Conservation (phyloP, 106 monocot species). For the Allium cepa region DNA sequence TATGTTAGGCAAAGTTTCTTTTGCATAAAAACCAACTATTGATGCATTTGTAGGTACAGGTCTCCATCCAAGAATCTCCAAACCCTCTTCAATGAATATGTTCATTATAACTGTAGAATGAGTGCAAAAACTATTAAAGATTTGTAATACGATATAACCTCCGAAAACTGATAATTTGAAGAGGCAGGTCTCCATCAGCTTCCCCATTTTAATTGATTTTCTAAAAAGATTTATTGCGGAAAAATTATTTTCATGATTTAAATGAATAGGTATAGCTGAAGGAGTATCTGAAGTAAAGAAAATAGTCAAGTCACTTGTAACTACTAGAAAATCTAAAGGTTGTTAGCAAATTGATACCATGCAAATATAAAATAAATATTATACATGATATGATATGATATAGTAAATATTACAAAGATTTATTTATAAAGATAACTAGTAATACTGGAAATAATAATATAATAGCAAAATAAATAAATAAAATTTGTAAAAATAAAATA, state of each 20-base stretch:
- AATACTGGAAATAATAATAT: too few relatives aligned
- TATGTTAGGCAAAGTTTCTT: conserved; percentile 90
- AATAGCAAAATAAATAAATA: too few relatives aligned
- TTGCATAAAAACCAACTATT: conserved; percentile 84
- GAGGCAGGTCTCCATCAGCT: not conserved
- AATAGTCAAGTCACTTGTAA: not conserved
- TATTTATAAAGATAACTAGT: too few relatives aligned
- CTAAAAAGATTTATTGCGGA: not conserved
- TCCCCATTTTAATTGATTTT: too few relatives aligned
- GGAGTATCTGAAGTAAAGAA: not conserved
- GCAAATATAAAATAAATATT: too few relatives aligned
- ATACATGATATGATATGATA: too few relatives aligned
- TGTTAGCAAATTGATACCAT: too few relatives aligned
- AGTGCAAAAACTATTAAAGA: conserved; percentile 2
- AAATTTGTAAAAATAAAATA: too few relatives aligned
- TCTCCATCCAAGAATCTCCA: conserved; percentile 96
- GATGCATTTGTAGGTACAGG: conserved; percentile 71
- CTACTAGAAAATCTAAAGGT: not conserved
- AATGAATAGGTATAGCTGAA: not conserved
- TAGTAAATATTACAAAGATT: too few relatives aligned
- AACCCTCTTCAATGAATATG: conserved; percentile 70
- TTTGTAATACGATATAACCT: not conserved
- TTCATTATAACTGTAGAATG: conserved; percentile 56
- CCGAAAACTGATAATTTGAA: not conserved
- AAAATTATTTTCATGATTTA: not conserved